Evolutionary conservation across 768 basidiomycete genomes (phyloP).

Genomic region (Trichaptum fuscoviolaceum): DNA sequence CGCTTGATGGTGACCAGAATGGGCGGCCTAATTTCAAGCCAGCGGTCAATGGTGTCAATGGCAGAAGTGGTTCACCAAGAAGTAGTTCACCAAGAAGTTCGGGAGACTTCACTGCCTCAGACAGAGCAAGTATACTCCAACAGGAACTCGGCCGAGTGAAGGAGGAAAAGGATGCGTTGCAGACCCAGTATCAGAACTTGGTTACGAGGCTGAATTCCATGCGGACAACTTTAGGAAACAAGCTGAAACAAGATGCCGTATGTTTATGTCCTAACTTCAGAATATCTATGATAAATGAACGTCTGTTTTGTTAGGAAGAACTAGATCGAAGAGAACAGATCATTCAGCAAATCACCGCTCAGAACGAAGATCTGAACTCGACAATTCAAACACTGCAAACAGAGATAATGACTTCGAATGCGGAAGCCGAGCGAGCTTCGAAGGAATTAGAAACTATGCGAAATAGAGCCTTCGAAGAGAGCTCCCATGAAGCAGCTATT

Average conservation of each 20-base stretch:
- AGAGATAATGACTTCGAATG: conserved; percentile 73
- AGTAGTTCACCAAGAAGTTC: background rate
- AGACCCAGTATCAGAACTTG: conserved; percentile 78
- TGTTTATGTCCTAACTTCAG: conserved; percentile 23
- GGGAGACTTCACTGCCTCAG: conserved; percentile 23
- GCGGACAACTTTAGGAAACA: conserved; percentile 90
- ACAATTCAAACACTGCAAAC: conserved; percentile 76
- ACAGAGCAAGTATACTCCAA: conserved; percentile 57
- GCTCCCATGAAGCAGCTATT: conserved; percentile 59
- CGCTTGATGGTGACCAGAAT: conserved; percentile 11
- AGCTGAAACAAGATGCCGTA: conserved; percentile 95
- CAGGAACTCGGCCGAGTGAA: conserved; percentile 68
- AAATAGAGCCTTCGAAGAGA: conserved; percentile 58
- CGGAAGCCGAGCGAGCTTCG: conserved; percentile 67
- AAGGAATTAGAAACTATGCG: conserved; percentile 67
- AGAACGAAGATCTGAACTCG: conserved; percentile 65
- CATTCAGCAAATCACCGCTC: conserved; percentile 69
- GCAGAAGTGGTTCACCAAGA: background rate
- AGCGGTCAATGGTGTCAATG: conserved; percentile 8
- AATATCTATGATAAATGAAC: conserved; percentile 11
- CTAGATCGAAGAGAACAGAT: conserved; percentile 88
- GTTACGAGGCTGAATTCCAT: conserved; percentile 88
- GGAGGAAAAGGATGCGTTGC: conserved; percentile 86
- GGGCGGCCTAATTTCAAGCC: conserved; percentile 6
- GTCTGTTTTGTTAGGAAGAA: conserved; percentile 74